phyloP scores from a whole-genome alignment of 306 rosid species.

The Neltuma alba region DNA sequence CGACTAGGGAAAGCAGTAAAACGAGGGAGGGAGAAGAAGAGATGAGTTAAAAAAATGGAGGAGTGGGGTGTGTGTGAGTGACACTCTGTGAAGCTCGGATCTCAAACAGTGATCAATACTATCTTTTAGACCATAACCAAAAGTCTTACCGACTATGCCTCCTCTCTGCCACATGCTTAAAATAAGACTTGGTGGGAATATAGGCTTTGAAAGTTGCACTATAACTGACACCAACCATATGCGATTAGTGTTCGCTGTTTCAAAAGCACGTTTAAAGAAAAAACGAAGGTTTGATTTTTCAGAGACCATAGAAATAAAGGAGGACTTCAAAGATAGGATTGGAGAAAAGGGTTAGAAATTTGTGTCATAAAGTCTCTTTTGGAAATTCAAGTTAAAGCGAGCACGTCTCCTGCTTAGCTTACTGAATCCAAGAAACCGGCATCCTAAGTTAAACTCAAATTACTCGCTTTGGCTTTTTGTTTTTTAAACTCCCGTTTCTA shows the following conservation, averaged over 20 bases:
- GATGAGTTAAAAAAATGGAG: constrained; percentile 40
- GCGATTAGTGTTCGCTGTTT: constrained; percentile 36
- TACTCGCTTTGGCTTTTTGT: neutral
- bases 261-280: constrained; percentile 26
- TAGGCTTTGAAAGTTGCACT: constrained; percentile 51
- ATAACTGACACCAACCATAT: constrained; percentile 58
- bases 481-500: constrained; percentile 22
- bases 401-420: constrained; percentile 39
- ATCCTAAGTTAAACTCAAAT: constrained; percentile 58
- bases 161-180: neutral
- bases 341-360: constrained; percentile 62
- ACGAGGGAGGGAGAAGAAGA: constrained; percentile 14
- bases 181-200: constrained; percentile 39
- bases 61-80: constrained; percentile 34
- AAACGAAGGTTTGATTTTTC: constrained; percentile 36
- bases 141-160: constrained; percentile 43
- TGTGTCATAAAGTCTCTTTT: constrained; percentile 80
- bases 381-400: constrained; percentile 42
- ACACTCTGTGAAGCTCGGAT: constrained; percentile 72
- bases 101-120: constrained; percentile 61
- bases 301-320: constrained; percentile 30
- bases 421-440: constrained; percentile 77
- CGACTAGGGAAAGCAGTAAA: constrained; percentile 33
- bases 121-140: constrained; percentile 54
- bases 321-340: constrained; percentile 27